Conservation (phyloP, 2,329 filamentous ascomycete species). For the Cercospora brassicicola region DNA sequence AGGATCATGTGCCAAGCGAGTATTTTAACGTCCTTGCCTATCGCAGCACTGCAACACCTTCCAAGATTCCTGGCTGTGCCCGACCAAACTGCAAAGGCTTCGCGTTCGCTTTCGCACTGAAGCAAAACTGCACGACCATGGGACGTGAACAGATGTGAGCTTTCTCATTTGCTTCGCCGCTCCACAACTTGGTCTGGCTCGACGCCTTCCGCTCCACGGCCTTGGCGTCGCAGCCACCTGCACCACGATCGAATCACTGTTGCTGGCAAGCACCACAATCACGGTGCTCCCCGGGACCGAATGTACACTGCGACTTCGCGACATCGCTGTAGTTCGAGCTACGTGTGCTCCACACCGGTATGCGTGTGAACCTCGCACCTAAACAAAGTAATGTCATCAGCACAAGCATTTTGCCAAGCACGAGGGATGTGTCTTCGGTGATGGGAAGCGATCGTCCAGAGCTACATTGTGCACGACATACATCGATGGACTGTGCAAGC, state of each 20-base stretch:
- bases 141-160: background rate
- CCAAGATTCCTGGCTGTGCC: background rate
- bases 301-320: background rate
- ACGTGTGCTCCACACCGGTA: background rate
- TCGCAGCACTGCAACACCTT: background rate
- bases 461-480: background rate
- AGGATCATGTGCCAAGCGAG: background rate
- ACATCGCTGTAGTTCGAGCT: background rate
- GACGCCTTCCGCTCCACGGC: background rate
- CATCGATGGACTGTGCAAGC: background rate
- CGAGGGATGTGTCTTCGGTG: background rate
- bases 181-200: background rate
- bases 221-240: background rate
- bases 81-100: background rate
- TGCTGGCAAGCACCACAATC: background rate
- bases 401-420: background rate
- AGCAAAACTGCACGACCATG: background rate
- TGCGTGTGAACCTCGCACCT: background rate
- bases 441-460: background rate
- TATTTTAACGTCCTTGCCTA: background rate
- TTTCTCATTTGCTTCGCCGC: background rate
- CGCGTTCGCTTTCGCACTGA: background rate
- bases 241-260: background rate
- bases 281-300: background rate
- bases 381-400: background rate